Conservation (phyloP, 1,139 yeast species). For the Blastobotrys malaysiensis region DNA sequence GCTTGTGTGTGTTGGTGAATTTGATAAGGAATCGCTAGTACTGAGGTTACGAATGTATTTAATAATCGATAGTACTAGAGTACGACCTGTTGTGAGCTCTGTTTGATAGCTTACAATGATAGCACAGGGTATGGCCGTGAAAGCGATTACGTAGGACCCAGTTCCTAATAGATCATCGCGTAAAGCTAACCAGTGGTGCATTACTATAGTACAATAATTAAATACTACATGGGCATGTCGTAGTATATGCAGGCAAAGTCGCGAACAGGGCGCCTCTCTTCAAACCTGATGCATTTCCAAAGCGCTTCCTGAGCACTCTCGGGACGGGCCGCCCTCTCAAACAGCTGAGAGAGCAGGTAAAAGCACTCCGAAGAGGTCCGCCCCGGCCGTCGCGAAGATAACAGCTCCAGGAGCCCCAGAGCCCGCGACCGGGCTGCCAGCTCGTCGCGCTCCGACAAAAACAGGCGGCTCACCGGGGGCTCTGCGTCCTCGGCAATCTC, state of each 20-base stretch:
- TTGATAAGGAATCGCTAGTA: too few relatives aligned
- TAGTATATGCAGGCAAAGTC: slow-evolving; percentile 26
- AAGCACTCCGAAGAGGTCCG: slow-evolving; percentile 62
- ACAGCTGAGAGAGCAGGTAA: slow-evolving; percentile 62
- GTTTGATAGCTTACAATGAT: too few relatives aligned
- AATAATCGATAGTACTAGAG: too few relatives aligned
- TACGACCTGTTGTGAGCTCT: too few relatives aligned
- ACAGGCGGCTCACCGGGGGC: slow-evolving; percentile 20
- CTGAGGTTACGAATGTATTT: too few relatives aligned
- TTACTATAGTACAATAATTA: not conserved
- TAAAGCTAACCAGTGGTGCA: not conserved
- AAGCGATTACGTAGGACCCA: too few relatives aligned
- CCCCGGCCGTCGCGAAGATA: slow-evolving; percentile 50
- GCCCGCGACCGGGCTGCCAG: slow-evolving; percentile 63
- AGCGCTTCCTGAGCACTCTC: slow-evolving; percentile 48
- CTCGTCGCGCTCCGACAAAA: slow-evolving; percentile 47
- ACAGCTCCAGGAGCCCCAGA: slow-evolving; percentile 55
- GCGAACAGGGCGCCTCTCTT: slow-evolving; percentile 63
- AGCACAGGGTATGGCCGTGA: too few relatives aligned
- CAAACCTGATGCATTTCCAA: slow-evolving; percentile 65
- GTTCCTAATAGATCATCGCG: too few relatives aligned
- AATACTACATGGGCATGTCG: not conserved
- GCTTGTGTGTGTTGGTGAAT: too few relatives aligned
- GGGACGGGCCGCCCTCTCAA: slow-evolving; percentile 57
- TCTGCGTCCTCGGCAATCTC: slow-evolving; percentile 12